Conservation (phyloP, 495 filamentous ascomycete species). For the Sphaerosporella brunnea region DNA sequence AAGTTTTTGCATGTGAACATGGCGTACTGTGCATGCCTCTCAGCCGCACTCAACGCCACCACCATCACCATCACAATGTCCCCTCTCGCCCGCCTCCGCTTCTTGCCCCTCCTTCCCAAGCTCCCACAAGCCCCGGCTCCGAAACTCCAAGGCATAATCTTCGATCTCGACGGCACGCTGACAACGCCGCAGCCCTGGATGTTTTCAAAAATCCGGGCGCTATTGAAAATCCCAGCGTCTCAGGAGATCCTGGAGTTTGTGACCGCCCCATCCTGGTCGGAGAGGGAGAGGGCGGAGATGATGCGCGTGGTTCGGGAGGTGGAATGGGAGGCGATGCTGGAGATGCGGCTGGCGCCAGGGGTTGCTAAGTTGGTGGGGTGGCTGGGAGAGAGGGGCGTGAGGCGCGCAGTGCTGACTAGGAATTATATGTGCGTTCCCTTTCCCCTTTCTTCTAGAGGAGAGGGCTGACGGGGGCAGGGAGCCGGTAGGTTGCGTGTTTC, state of each 20-base stretch:
- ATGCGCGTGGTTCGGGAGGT: conserved; percentile 46
- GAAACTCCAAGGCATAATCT: conserved; percentile 62
- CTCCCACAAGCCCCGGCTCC: conserved; percentile 27
- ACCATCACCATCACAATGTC: neutral
- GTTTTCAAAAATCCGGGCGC: conserved; percentile 68
- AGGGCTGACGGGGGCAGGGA: neutral
- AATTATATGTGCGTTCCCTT: conserved; percentile 56
- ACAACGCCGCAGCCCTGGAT: conserved; percentile 69
- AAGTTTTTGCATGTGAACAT: too few relatives aligned
- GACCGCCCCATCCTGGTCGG: conserved; percentile 45
- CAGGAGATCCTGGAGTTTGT: conserved; percentile 81
- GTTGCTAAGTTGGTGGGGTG: conserved; percentile 59
- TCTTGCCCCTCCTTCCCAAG: neutral
- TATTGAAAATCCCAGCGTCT: conserved; percentile 43
- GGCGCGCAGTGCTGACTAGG: conserved; percentile 76
- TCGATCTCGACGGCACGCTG: conserved; percentile 89
- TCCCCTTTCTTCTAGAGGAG: neutral
- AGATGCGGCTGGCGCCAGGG: conserved; percentile 65
- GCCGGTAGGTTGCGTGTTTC: conserved; percentile 8
- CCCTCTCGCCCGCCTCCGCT: neutral
- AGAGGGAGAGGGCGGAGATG: conserved; percentile 5
- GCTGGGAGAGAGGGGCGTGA: conserved; percentile 45
- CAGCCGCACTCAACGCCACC: neutral
- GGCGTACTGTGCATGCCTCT: too few relatives aligned
- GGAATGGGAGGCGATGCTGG: conserved; percentile 59